These are phyloP conservation scores for Aspergillus ibericus DNA, from an alignment of 2,329 filamentous ascomycete genomes.

Conservation along the genomic window DNA sequence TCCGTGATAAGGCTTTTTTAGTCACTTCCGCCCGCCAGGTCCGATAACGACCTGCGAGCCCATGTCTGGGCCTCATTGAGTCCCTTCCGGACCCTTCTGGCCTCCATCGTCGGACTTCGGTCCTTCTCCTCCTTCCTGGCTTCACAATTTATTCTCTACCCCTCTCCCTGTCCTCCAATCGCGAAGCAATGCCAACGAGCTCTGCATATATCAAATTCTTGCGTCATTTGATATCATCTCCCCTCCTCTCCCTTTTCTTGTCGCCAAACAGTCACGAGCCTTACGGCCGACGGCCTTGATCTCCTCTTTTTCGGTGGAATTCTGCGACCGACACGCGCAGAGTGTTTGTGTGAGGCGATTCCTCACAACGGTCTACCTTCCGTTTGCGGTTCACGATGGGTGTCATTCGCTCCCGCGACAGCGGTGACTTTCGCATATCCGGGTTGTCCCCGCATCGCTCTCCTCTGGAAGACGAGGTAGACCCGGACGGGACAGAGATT, in stretches of 20 bases:
- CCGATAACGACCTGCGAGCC: background rate
- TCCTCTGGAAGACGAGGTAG: conserved; percentile 23
- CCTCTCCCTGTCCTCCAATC: conserved; percentile 3
- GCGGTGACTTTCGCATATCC: conserved; percentile 31
- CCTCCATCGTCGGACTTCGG: background rate
- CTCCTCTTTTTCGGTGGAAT: background rate
- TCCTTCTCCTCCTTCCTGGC: conserved; percentile 1
- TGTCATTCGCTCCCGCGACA: conserved; percentile 31
- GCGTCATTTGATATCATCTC: conserved; percentile 19
- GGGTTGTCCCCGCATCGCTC: conserved; percentile 24
- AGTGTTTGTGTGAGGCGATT: background rate
- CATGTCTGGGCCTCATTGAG: conserved; percentile 3
- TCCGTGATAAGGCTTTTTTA: conserved; percentile 10
- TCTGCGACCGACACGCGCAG: background rate
- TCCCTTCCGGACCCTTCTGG: background rate
- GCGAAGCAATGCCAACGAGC: conserved; percentile 16
- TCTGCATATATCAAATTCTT: conserved; percentile 12
- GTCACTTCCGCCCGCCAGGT: conserved; percentile 4
- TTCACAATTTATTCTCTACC: background rate
- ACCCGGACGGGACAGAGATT: conserved; percentile 22
- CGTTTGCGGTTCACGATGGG: conserved; percentile 22
- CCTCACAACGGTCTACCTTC: background rate
- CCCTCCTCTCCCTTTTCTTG: background rate
- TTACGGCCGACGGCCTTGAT: conserved; percentile 1
- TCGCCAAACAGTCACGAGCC: background rate